Base-by-base conservation (phyloP, 768 basidiomycete species). In the Tricholoma sp. region DNA sequence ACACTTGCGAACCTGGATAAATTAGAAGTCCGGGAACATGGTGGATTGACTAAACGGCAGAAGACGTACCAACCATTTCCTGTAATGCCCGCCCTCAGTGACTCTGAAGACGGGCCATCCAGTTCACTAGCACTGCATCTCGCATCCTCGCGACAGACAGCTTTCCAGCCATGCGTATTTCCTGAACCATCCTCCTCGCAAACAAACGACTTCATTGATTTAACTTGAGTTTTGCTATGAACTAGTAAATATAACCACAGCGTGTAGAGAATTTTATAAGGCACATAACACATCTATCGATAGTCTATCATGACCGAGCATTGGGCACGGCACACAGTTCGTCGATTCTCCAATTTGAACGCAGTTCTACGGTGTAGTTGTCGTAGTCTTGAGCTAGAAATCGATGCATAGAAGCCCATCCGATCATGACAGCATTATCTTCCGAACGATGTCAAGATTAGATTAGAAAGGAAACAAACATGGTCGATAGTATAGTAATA, bases 341-440 rank as follows among this genome's bases (percentile, higher is more conserved):
- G 63, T 91, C 88, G 16, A 96, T 81, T 52, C 79, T 83, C 95
- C 95, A 98, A 67, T 86, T 88, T 14, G 89, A 73, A 31, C 78
- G 74, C 6, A 87, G 72, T 19, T 79, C 79, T 12, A 89, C 76
- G 21, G 78, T 74, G 60, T 86, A 91, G 7, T 79, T 74, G 63
- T 88, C 88, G 45, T 78, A 71, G 57, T 87, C 84, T 3, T 74
- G 74, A 0, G 73, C 74, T 22, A 88, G 76, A 59, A 97, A 89
- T 11, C 94, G 83, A 63, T 86, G 74, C 80, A 95, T 88, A 0
- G 91, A 86, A 3, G 94, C 89, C 90, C 89, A 96, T 2, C 83
- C 96, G 62, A 98, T 91, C 96, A 98, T 98, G 8, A 83, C 95
- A 0, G 96, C 96, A 69, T 98, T 98, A 65, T 98, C 96, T 95